Base-by-base conservation (phyloP, 495 filamentous ascomycete genomes). In the Penicillium subrubescens region DNA sequence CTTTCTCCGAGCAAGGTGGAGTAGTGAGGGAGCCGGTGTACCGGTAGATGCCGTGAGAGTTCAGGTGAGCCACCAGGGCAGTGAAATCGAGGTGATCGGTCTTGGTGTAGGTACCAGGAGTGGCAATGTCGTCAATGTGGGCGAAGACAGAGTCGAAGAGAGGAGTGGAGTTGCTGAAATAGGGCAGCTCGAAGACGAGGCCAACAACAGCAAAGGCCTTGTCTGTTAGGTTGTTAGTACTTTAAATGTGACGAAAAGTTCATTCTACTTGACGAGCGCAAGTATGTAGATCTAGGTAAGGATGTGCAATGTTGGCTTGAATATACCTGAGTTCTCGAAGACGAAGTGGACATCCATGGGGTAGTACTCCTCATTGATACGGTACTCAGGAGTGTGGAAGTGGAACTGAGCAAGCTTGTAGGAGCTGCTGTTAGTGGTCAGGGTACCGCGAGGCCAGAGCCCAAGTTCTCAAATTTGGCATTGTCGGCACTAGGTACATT, bases 311-410 rank as follows among this genome's bases (percentile, higher is more conserved):
- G n/a, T n/a, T 44, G 41, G n/a, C n/a, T n/a, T n/a, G 0, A 19
- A 75, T 75, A 31, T 74, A 83, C 82, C 71, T 11, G 73, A 53
- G 48, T 77, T 78, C 70, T 83, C 79, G 67, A 86, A 87, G 39
- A 91, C 88, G 76, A 90, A 86, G 74, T 91, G 88, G 72, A 85
- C 79, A 72, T 91, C 88, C 74, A 90, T 65, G 8, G 84, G 84
- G 59, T 75, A 86, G 67, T 83, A 80, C 69, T 87, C 87, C 71
- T 77, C 72, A 48, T 63, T 77, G 19, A 92, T 69, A 59, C 80
- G 81, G 69, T 91, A 89, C 77, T 92, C 89, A 69, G 89, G 88
- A 14, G 88, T 84, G 68, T 92, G 88, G 73, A 90, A 87, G 71
- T 92, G 88, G 77, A 89, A 90, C 67, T 92, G 88, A 41, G 80